Percentiles rank a stretch among this genome's conserved stretches.
These are phyloP conservation scores for Geosiphon pyriformis DNA, from an alignment of 192 early-diverging fungal species.

Conservation along the genomic window DNA sequence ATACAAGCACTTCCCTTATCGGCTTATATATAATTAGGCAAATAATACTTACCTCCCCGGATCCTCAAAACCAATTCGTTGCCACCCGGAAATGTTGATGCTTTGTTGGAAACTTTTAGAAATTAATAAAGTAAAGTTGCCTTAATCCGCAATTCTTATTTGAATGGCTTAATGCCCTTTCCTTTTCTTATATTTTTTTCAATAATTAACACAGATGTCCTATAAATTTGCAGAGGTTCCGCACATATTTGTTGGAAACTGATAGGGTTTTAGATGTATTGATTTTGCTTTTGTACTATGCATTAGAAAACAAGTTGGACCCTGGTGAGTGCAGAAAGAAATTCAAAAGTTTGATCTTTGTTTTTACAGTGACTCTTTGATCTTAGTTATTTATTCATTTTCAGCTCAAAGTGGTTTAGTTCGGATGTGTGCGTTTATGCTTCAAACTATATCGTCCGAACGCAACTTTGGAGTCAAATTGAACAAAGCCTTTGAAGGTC, in stretches of 20 bases:
- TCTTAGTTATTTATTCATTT: neutral
- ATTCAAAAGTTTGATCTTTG: too few relatives aligned
- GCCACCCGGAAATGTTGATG: constrained; percentile 68
- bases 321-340: constrained; percentile 43
- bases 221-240: constrained; percentile 49
- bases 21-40: constrained; percentile 34
- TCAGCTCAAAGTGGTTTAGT: constrained; percentile 67
- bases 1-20: neutral
- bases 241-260: constrained; percentile 51
- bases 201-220: neutral
- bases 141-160: too few relatives aligned
- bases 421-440: constrained; percentile 64
- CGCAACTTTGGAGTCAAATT: constrained; percentile 58
- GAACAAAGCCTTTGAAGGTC: constrained; percentile 57
- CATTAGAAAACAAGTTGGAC: constrained; percentile 54
- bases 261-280: constrained; percentile 58
- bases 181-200: neutral
- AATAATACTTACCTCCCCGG: constrained; percentile 72
- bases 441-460: constrained; percentile 69
- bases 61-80: constrained; percentile 61
- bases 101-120: constrained; percentile 83
- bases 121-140: constrained; percentile 57
- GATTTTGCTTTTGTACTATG: constrained; percentile 57
- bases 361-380: neutral
- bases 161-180: too few relatives aligned